Evolutionary conservation across 2,329 filamentous ascomycete species (phyloP).

Genomic region (Penicillium sp.): DNA sequence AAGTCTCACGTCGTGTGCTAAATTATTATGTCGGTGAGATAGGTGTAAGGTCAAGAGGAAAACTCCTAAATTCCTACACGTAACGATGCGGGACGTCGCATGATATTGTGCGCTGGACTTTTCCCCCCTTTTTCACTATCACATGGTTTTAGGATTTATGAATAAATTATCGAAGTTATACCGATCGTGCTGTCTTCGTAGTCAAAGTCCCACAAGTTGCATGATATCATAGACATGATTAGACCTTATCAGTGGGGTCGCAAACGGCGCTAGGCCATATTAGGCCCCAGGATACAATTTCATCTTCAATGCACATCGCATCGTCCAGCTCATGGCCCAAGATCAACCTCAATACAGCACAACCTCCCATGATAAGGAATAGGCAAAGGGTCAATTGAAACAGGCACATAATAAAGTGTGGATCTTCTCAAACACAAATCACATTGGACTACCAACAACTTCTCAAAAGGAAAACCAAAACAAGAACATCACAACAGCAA

Average conservation of each 20-base stretch:
- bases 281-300: background rate
- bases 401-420: background rate
- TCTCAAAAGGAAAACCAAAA: background rate
- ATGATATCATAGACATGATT: too few species aligned
- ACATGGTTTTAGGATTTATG: too few species aligned
- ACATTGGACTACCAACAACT: background rate
- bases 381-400: too few species aligned
- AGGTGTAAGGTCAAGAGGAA: too few species aligned
- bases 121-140: background rate
- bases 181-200: background rate
- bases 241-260: background rate
- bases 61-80: too few species aligned
- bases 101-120: too few species aligned
- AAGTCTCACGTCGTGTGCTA: conserved; percentile 90
- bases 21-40: background rate
- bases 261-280: background rate
- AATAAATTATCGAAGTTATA: background rate
- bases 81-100: too few species aligned
- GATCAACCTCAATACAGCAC: background rate
- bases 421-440: background rate
- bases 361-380: background rate
- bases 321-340: background rate
- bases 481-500: background rate
- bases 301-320: background rate
- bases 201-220: background rate